These are phyloP conservation scores for Pseudocercospora musae DNA, from an alignment of 2,329 filamentous ascomycete genomes.

Conservation along the genomic window DNA sequence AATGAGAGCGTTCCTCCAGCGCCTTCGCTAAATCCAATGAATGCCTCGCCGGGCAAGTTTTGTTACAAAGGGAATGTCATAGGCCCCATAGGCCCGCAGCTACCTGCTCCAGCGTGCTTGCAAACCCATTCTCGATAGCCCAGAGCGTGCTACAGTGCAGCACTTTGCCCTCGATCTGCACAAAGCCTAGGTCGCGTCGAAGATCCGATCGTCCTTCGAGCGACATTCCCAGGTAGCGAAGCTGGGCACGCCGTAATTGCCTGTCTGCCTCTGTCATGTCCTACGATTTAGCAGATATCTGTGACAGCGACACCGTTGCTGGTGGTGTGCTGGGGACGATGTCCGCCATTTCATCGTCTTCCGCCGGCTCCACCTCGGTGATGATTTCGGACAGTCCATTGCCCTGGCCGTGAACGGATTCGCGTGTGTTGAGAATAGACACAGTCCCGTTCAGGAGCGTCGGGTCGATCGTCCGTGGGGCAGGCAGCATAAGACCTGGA, in stretches of 20 bases:
- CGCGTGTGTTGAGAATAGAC: not conserved
- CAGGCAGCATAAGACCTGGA: not conserved
- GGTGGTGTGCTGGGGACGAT: not conserved
- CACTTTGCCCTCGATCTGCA: not conserved
- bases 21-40: conserved; percentile 17
- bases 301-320: not conserved
- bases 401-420: not conserved
- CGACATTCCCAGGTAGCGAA: not conserved
- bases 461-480: not conserved
- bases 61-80: not conserved
- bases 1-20: conserved; percentile 5
- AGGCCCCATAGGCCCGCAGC: not conserved
- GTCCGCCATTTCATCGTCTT: not conserved
- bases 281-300: not conserved
- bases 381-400: not conserved
- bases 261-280: not conserved
- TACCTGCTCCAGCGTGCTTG: not conserved
- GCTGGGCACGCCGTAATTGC: not conserved
- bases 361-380: not conserved
- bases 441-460: not conserved
- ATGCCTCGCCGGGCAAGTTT: not conserved
- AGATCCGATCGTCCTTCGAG: not conserved
- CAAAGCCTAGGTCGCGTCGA: not conserved
- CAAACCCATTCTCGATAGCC: not conserved
- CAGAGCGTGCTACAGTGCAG: not conserved